Evolutionary conservation across 495 filamentous ascomycete genomes (phyloP), one percentile per base, ranked within the genome.

Genomic region (Penicillium fimorum): DNA sequence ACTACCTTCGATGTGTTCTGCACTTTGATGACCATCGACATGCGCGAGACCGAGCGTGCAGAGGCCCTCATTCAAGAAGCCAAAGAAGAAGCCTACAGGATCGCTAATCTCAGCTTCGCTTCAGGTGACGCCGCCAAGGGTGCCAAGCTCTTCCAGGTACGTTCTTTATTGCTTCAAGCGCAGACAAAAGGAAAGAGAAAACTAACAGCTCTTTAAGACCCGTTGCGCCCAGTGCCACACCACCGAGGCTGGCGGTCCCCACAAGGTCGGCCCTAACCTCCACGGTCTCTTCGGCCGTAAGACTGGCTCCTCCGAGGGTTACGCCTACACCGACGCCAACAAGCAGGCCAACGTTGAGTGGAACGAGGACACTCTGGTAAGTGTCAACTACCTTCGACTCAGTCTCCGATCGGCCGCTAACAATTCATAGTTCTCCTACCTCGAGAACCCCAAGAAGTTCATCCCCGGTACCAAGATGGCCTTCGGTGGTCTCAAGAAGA

Each of bases 391-490:
- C 27, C 12, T 6, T 32, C n/a, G 22, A 27, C 25, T 29, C 7
- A 10, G 13, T n/a, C 18, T 13, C n/a, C n/a, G 27, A 24, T 18
- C 10, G 5, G 8, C 11, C 32, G 43, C 69, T 68, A 58, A 68
- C 30, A 2, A 38, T 25, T 10, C 62, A 47, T 63, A 90, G 89
- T 93, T 91, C 72, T 78, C 84, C 58, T 93, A 93, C 82, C 86
- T 93, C 68, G 89, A 93, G 79, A 93, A 93, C 82, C 89, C 89
- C 64, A 93, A 93, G 82, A 93, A 93, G 77, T 93, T 86, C 86
- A 97, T 99, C 60, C 95, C 94, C 67, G 94, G 94, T 64, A 99
- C 94, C 76, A 99, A 99, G 91, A 99, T 99, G 94, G 94, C 94
- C 69, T 99, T 99, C 76, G 94, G 94, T 80, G 94, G 94, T 71